Conservation (phyloP, 2,329 filamentous ascomycete species). For the Neofusicoccum kwambonambiense region DNA sequence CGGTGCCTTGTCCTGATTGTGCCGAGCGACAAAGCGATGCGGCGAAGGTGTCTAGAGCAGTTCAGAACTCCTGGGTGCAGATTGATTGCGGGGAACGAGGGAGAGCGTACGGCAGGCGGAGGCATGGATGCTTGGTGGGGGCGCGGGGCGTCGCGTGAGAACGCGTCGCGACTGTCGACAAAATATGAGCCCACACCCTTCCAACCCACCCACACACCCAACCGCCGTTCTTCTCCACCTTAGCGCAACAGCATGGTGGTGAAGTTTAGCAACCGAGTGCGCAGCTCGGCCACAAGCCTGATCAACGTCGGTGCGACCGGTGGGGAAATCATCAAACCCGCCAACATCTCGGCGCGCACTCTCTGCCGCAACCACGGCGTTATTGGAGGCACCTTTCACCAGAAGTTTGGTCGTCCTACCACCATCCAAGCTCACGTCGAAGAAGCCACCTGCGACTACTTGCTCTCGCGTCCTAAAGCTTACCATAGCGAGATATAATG, state of each 20-base stretch:
- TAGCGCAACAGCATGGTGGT: background rate
- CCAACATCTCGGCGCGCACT: background rate
- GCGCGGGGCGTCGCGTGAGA: background rate
- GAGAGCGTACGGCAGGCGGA: background rate
- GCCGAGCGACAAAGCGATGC: background rate
- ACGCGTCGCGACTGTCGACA: background rate
- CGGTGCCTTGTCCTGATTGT: background rate
- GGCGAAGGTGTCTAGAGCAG: background rate
- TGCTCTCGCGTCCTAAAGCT: background rate
- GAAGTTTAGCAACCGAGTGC: background rate
- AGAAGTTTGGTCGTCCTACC: background rate
- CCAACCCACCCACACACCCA: background rate
- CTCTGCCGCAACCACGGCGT: background rate
- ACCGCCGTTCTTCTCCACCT: background rate
- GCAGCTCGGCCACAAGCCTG: background rate
- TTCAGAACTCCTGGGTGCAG: background rate
- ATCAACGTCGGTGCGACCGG: background rate
- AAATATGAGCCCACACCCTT: no score
- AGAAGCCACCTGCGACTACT: background rate
- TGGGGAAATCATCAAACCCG: background rate
- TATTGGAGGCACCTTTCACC: background rate
- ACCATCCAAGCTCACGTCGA: background rate
- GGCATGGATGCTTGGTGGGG: constrained; percentile 8
- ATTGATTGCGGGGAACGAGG: background rate
- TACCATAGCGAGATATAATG: background rate